These are phyloP conservation scores for Phyllosticta ampelicida DNA, from an alignment of 2,329 filamentous ascomycete species.

Conservation along the genomic window DNA sequence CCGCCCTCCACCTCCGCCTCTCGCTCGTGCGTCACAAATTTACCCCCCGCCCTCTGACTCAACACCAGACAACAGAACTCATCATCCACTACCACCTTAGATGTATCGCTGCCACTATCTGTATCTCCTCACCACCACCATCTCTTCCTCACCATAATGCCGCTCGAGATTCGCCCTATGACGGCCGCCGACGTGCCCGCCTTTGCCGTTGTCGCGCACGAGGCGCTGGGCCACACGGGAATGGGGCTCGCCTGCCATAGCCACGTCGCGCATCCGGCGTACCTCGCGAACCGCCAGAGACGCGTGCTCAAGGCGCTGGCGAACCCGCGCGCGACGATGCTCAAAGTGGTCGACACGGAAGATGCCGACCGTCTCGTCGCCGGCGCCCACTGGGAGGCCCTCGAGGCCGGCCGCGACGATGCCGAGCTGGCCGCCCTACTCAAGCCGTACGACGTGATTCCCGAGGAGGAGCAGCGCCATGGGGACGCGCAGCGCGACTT, in stretches of 20 bases:
- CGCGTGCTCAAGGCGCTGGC: slow-evolving; percentile 20
- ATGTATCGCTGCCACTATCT: too few relatives aligned
- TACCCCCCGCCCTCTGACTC: too few relatives aligned
- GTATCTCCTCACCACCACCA: not conserved
- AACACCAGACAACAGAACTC: too few relatives aligned
- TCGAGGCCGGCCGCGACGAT: slow-evolving; percentile 1
- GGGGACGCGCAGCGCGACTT: not conserved
- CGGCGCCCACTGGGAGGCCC: slow-evolving; percentile 5
- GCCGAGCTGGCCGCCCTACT: slow-evolving; percentile 13
- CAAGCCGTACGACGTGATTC: slow-evolving; percentile 7
- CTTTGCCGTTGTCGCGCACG: slow-evolving; percentile 19
- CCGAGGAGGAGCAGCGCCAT: not conserved
- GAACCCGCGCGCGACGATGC: slow-evolving; percentile 17
- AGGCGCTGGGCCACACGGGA: slow-evolving; percentile 19
- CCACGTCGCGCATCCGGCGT: slow-evolving; percentile 15
- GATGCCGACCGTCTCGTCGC: slow-evolving; percentile 13
- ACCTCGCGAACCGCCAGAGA: slow-evolving; percentile 14
- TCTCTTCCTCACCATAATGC: slow-evolving; percentile 16
- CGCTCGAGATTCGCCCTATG: slow-evolving; percentile 23
- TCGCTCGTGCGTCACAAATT: too few relatives aligned
- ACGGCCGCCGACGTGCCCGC: slow-evolving; percentile 19
- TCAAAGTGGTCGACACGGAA: slow-evolving; percentile 11
- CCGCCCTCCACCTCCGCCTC: not conserved
- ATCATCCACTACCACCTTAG: not conserved
- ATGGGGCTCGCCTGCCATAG: slow-evolving; percentile 18